phyloP scores from a whole-genome alignment of 148 eudicot genomes.

The Chenopodium quinoa region DNA sequence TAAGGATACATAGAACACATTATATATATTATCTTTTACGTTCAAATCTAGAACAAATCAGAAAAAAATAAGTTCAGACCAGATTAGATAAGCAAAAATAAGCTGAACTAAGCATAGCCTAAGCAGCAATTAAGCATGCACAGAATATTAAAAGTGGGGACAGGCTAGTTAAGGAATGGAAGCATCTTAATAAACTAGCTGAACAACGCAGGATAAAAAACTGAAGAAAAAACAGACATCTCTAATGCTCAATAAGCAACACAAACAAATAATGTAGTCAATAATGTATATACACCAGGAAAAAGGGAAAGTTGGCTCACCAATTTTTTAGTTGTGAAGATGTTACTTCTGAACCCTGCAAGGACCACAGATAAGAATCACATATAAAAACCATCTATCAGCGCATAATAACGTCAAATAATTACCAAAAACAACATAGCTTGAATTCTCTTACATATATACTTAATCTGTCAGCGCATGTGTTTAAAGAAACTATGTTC shows the following conservation, averaged over 20 bases:
- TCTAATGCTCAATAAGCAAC: background rate
- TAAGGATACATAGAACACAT: too few relatives aligned
- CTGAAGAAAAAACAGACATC: too few relatives aligned
- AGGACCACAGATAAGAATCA: constrained; percentile 26
- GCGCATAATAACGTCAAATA: background rate
- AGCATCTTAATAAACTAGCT: background rate
- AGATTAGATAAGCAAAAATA: too few relatives aligned
- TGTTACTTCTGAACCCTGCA: constrained; percentile 90
- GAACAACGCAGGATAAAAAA: background rate
- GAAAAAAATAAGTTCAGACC: too few relatives aligned
- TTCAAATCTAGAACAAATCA: too few relatives aligned
- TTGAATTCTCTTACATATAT: constrained; percentile 50
- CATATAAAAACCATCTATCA: background rate
- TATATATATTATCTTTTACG: too few relatives aligned
- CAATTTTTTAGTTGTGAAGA: constrained; percentile 82
- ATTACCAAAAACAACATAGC: background rate
- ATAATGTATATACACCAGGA: background rate
- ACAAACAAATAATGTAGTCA: background rate
- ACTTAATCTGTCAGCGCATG: constrained; percentile 78
- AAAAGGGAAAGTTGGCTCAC: constrained; percentile 36
- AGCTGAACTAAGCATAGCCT: too few relatives aligned
- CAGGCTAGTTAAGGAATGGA: background rate
- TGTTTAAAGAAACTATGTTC: constrained; percentile 47
- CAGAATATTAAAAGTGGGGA: background rate
- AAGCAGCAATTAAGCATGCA: background rate